Evolutionary conservation across 139 green algal species (phyloP).

Genomic region (Desmodesmus armatus): DNA sequence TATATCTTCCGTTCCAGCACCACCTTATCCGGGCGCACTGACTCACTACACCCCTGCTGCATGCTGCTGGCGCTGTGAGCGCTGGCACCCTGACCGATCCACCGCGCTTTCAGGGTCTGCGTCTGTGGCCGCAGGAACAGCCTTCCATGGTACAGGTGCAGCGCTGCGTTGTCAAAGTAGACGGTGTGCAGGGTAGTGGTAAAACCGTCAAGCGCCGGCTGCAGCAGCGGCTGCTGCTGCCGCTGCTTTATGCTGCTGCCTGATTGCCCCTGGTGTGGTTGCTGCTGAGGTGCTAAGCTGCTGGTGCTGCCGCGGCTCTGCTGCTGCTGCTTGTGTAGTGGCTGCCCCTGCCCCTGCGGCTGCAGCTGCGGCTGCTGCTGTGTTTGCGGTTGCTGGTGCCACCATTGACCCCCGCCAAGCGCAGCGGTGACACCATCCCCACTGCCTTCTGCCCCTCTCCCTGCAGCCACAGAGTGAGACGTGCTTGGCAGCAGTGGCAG

Average conservation of each 20-base stretch:
- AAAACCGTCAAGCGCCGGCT: slow-evolving; percentile 12
- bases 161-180: slow-evolving; percentile 86
- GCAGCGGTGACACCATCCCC: background rate
- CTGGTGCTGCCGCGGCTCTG: background rate
- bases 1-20: slow-evolving; percentile 91
- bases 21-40: slow-evolving; percentile 61
- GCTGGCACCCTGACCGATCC: background rate
- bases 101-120: slow-evolving; percentile 50
- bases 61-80: background rate
- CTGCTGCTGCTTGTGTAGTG: background rate
- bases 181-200: slow-evolving; percentile 72
- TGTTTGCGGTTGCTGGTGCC: too few species aligned
- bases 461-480: background rate
- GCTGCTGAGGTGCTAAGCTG: slow-evolving; percentile 26
- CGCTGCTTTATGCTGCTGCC: background rate
- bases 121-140: slow-evolving; percentile 86
- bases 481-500: slow-evolving; percentile 43
- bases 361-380: slow-evolving; percentile 14
- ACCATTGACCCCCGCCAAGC: too few species aligned
- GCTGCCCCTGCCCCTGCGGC: background rate
- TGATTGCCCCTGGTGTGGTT: slow-evolving; percentile 16
- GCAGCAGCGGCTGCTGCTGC: background rate
- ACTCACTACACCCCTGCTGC: background rate
- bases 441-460: background rate
- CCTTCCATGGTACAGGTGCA: slow-evolving; percentile 93